Conservation (phyloP, 805 yeast genomes). For the Candida hungchunana region DNA sequence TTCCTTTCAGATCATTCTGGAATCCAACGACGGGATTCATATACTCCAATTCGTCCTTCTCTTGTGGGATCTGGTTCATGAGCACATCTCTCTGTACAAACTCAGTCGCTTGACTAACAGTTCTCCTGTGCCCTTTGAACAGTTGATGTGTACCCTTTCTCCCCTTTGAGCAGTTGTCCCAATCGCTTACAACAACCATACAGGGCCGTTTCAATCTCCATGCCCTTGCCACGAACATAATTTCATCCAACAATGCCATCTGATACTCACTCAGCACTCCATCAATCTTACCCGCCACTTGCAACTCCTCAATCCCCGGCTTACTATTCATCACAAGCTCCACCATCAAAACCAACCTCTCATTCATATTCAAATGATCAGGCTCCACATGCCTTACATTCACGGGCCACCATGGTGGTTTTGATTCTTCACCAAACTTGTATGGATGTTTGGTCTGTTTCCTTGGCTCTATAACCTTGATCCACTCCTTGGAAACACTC, state of each 20-base stretch:
- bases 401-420: slow-evolving; percentile 73
- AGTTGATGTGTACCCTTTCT: neutral
- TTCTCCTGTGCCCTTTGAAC: neutral
- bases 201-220: neutral
- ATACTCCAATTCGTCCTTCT: neutral
- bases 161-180: slow-evolving; percentile 3
- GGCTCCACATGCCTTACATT: slow-evolving; percentile 62
- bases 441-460: slow-evolving; percentile 65
- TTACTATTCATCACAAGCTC: slow-evolving; percentile 29
- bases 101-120: neutral
- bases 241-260: slow-evolving; percentile 14
- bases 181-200: slow-evolving; percentile 2
- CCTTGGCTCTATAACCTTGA: slow-evolving; percentile 57
- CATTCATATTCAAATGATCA: slow-evolving; percentile 61
- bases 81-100: neutral
- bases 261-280: slow-evolving; percentile 4
- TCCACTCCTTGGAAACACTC: slow-evolving; percentile 62
- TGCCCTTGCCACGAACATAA: slow-evolving; percentile 11
- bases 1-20: slow-evolving; percentile 1
- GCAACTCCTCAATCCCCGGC: slow-evolving; percentile 5
- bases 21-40: slow-evolving; percentile 3
- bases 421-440: slow-evolving; percentile 42
- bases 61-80: neutral
- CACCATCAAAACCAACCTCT: slow-evolving; percentile 48
- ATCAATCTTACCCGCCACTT: slow-evolving; percentile 1